Base-by-base conservation (phyloP, 257 asterid genomes). In the Catharanthus roseus region DNA sequence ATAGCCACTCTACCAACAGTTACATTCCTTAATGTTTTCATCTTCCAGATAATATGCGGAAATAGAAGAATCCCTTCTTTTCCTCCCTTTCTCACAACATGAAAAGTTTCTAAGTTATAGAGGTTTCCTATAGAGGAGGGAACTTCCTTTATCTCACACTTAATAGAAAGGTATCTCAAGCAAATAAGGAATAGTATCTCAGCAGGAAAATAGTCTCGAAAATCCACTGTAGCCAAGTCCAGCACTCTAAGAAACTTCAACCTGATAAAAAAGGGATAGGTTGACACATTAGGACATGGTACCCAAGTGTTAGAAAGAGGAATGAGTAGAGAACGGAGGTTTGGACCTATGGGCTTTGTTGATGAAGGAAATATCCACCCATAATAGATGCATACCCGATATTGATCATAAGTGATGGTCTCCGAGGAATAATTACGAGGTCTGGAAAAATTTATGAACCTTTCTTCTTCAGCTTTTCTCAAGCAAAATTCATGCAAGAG, bases 11-110 rank as follows among this genome's bases (percentile, higher is more conserved):
- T 24, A 2, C 56, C 64, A 38, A 24, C 50, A 72, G 64, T 39
- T 23, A 72, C 45, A 6, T 72, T 36, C 24, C 58, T 72, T 28
- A 72, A 51, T 55, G n/a, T 15, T 72, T 62, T 63, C 71, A 72
- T 64, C 9, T 64, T 36, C 76, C 71, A 72, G 3, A 64, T 34
- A 16, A 65, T 34, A 24, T 68, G 41, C 0, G 71, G 77, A 64
- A 72, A 34, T 18, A 3, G 41, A 33, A 60, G 33, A 44, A 67
- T 53, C 49, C 0, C 10, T 42, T 3, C 47, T 42, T 10, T 39
- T 18, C 51, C 34, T 28, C 18, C 34, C 44, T 47, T 23, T 64
- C 63, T 19, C 38, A 49, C 18, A 10, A 49, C 38, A 2, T 13
- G 62, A 31, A 64, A 64, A 4, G 71, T 63, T 72, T 64, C 77